Percentiles rank a stretch among this genome's conserved stretches.
phyloP scores from a whole-genome alignment of 768 basidiomycete species.

The Lepiota venenata region DNA sequence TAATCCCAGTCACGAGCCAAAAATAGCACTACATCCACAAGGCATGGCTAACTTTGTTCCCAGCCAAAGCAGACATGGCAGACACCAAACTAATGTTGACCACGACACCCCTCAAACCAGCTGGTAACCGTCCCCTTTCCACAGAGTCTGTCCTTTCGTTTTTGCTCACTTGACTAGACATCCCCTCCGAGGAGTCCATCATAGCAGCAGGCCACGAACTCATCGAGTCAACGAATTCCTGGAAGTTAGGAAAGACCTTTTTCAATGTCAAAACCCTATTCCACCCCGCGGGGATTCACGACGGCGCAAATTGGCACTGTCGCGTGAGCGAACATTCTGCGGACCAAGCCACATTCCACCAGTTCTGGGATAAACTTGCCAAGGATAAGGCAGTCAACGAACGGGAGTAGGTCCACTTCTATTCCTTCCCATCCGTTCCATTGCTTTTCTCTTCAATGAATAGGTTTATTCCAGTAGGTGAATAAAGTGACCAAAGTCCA shows the following conservation, averaged over 20 bases:
- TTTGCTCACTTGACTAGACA: conserved; percentile 33
- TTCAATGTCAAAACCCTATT: conserved; percentile 54
- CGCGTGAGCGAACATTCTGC: conserved; percentile 62
- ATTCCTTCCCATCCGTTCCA: neutral
- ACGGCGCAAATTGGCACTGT: conserved; percentile 65
- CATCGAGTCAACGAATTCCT: conserved; percentile 51
- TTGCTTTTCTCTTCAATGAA: neutral
- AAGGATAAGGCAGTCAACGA: conserved; percentile 66
- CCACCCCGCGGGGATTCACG: conserved; percentile 47
- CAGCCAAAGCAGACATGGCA: conserved; percentile 3
- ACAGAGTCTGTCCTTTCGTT: neutral
- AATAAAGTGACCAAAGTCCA: conserved; percentile 62
- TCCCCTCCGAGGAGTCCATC: conserved; percentile 59
- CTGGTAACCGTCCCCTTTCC: conserved; percentile 18
- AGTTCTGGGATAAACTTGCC: conserved; percentile 68
- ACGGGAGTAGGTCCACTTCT: conserved; percentile 45
- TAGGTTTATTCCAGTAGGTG: conserved; percentile 66
- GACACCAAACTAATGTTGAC: conserved; percentile 22
- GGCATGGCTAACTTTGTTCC: neutral
- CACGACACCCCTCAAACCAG: conserved; percentile 23
- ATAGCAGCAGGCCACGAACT: conserved; percentile 51
- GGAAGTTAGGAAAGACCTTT: conserved; percentile 69
- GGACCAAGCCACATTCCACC: conserved; percentile 70
- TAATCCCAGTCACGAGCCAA: neutral
- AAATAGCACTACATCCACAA: neutral